A percentile compares a stretch with the other conserved stretches of the same genome.
These are phyloP conservation scores for Cyberlindnera bimundalis DNA, from an alignment of 805 yeast species.

Conservation along the genomic window DNA sequence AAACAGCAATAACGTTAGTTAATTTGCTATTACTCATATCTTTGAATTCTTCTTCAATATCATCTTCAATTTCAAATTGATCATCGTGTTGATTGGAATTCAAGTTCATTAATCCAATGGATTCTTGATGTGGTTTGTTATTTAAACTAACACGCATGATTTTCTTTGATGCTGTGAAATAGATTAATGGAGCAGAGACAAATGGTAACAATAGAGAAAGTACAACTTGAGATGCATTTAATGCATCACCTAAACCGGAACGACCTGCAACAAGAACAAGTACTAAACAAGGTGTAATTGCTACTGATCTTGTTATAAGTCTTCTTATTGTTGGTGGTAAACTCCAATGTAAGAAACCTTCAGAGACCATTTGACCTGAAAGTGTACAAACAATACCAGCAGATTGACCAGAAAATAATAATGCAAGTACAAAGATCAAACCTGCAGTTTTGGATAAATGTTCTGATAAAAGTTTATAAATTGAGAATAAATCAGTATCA, in stretches of 20 bases:
- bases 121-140: conserved; percentile 16
- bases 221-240: conserved; percentile 85
- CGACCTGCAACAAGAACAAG: conserved; percentile 76
- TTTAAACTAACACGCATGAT: conserved; percentile 58
- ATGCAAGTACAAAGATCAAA: conserved; percentile 77
- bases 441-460: conserved; percentile 77
- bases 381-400: conserved; percentile 95
- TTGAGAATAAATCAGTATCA: conserved; percentile 70
- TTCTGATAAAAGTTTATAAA: conserved; percentile 60
- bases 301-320: conserved; percentile 75
- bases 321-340: conserved; percentile 80
- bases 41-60: conserved; percentile 22
- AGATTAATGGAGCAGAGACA: conserved; percentile 83
- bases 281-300: conserved; percentile 81
- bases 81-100: conserved; percentile 7
- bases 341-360: conserved; percentile 81
- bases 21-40: conserved; percentile 44
- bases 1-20: conserved; percentile 47
- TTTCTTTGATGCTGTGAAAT: conserved; percentile 66
- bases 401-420: conserved; percentile 81
- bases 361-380: conserved; percentile 93
- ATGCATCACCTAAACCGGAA: conserved; percentile 70
- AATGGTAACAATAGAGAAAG: conserved; percentile 76
- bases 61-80: conserved; percentile 10
- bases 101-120: conserved; percentile 19